phyloP scores from a whole-genome alignment of 257 asterid species.

The Nemophila menziesii region DNA sequence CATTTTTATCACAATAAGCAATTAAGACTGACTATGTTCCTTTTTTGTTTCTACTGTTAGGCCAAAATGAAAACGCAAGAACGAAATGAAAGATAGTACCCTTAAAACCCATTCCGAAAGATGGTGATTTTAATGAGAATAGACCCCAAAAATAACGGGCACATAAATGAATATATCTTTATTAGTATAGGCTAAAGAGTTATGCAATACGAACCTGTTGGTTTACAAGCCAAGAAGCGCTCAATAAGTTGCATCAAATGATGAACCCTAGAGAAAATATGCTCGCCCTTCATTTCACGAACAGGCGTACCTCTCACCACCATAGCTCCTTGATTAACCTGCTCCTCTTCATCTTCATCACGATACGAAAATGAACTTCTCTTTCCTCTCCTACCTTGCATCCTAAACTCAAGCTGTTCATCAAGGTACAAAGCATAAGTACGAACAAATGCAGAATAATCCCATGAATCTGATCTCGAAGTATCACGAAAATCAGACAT shows the following conservation, averaged over 20 bases:
- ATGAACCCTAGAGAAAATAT: constrained; percentile 46
- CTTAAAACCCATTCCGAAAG: no score
- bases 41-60: no score
- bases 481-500: constrained; percentile 73
- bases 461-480: constrained; percentile 59
- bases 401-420: constrained; percentile 64
- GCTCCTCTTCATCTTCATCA: constrained; percentile 33
- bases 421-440: constrained; percentile 68
- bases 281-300: constrained; percentile 48
- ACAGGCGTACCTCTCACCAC: constrained; percentile 29
- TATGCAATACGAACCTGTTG: constrained; percentile 46
- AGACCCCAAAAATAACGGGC: no score
- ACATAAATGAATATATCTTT: not conserved
- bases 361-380: constrained; percentile 27
- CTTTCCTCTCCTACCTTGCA: constrained; percentile 62
- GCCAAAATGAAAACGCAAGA: no score
- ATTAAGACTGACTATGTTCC: no score
- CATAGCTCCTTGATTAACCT: constrained; percentile 8
- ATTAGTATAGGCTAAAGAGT: not conserved
- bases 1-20: no score
- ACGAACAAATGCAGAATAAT: constrained; percentile 73
- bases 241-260: constrained; percentile 72
- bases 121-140: no score
- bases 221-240: constrained; percentile 64
- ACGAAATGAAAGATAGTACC: no score